phyloP scores from a whole-genome alignment of 2,329 filamentous ascomycete genomes.

The Plectosphaerella plurivora region DNA sequence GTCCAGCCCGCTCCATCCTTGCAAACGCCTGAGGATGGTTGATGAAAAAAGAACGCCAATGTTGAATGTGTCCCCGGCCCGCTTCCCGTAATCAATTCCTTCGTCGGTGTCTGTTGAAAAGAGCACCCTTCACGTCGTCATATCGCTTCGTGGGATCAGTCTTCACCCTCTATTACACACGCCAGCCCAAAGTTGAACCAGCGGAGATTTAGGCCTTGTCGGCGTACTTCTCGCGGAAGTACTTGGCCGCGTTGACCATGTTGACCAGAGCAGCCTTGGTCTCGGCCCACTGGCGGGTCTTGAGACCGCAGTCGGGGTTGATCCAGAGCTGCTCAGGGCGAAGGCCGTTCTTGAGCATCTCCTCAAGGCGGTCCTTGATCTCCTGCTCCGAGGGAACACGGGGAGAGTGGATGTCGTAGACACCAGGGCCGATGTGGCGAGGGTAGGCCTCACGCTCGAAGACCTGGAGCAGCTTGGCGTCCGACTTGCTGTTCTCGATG shows the following conservation, averaged over 20 bases:
- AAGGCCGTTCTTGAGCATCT: constrained; percentile 91
- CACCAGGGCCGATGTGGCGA: constrained; percentile 96
- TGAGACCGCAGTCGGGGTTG: constrained; percentile 98
- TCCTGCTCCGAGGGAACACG: constrained; percentile 96
- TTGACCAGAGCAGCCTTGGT: constrained; percentile 93
- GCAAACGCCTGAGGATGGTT: constrained; percentile 15
- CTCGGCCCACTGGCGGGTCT: constrained; percentile 98
- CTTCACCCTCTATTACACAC: neutral
- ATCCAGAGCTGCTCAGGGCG: constrained; percentile 99
- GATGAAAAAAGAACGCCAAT: constrained; percentile 14
- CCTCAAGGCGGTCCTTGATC: constrained; percentile 94
- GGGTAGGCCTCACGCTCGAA: constrained; percentile 97
- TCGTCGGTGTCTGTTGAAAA: constrained; percentile 14
- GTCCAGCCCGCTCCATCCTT: constrained; percentile 8
- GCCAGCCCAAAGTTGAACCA: no score
- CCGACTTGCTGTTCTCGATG: constrained; percentile 99
- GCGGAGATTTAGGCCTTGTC: constrained; percentile 9
- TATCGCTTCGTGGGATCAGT: neutral
- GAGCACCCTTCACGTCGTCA: constrained; percentile 9
- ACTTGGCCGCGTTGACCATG: constrained; percentile 98
- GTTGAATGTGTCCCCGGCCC: constrained; percentile 13
- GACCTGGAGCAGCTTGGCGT: constrained; percentile 97
- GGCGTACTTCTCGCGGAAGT: constrained; percentile 85
- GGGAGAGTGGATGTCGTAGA: constrained; percentile 99
- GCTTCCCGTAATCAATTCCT: constrained; percentile 11